Percentiles rank a stretch among this genome's conserved stretches.
phyloP scores from a whole-genome alignment of 225 moss, liverwort and hornwort species.

The Bryum argenteum region DNA sequence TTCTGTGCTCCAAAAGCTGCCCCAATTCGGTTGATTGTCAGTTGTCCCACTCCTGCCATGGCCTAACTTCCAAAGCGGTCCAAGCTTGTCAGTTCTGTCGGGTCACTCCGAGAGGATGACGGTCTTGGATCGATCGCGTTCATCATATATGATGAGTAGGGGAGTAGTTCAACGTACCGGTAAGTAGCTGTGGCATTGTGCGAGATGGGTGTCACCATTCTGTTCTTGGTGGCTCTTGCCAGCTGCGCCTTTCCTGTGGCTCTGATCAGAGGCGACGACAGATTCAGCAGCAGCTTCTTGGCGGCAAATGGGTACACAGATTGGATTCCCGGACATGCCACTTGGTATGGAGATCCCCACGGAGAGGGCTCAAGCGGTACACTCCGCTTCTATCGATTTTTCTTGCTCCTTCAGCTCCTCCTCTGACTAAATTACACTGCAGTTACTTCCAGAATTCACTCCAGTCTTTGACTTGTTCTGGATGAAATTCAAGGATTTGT shows the following conservation, averaged over 20 bases:
- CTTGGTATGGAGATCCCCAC: slow-evolving; percentile 57
- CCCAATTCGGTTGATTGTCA: slow-evolving; percentile 31
- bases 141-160: slow-evolving; percentile 6
- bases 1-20: slow-evolving; percentile 28
- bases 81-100: slow-evolving; percentile 25
- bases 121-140: too few relatives aligned
- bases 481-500: background rate
- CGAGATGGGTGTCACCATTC: slow-evolving; percentile 17
- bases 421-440: background rate
- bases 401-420: background rate
- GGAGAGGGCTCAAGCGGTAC: slow-evolving; percentile 58
- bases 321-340: slow-evolving; percentile 57
- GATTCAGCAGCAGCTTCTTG: slow-evolving; percentile 29
- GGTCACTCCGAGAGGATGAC: background rate
- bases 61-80: slow-evolving; percentile 8
- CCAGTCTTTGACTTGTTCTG: background rate
- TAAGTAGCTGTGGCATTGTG: background rate
- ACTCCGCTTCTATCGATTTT: background rate
- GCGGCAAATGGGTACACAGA: slow-evolving; percentile 48
- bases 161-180: background rate
- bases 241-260: slow-evolving; percentile 9
- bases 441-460: background rate
- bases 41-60: slow-evolving; percentile 22
- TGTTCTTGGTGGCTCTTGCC: slow-evolving; percentile 23
- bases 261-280: slow-evolving; percentile 3